Base-by-base conservation (phyloP, 73 alveolate genomes). In the Uronychia setigera region DNA sequence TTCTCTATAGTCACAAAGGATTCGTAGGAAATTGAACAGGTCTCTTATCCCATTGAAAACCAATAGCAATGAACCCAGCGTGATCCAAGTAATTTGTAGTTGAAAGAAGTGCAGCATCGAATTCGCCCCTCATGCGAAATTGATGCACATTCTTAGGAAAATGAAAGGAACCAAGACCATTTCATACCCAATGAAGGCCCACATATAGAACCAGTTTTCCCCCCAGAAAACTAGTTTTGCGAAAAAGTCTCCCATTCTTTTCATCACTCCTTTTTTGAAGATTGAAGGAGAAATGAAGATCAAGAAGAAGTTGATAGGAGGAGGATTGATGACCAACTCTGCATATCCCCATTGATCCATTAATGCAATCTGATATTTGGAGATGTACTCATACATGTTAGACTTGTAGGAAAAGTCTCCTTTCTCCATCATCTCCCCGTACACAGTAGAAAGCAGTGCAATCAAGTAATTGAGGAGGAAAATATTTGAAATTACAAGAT, bases 361-460 rank as follows among this genome's bases (percentile, higher is more conserved):
- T 25, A 85, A 76, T 0, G 93, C 92, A 29, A 79, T 31, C 86
- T 84, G 80, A 59, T 90, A 90, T 29, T 80, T 85, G 11, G 82
- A 78, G 30, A 90, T 90, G 82, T 84, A 90, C 31, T 35, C 87
- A 58, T 90, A 90, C 80, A 80, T 46, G 83, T 90, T 77, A 27
- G 84, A 83, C 28, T 79, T 90, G 59, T 86, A 57, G 26, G 79
- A 89, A 77, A 85, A 90, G 46, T 90, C 95, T 80, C 95, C 95
- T 60, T 85, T 79, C 59, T 74, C 67, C 26, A 46, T 11, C 95
- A 90, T 90, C 25, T 33, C 76, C 30, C 77, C 81, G 60, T 79
- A 90, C 14, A 90, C 92, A 1, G 92, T 90, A 28, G 78, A 74
- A n/a, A 90, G 82, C 27, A 85, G 77, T 32, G 95, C 95, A 33